Conservation (phyloP, 331 rosid genomes). For the Acacia pycnantha region DNA sequence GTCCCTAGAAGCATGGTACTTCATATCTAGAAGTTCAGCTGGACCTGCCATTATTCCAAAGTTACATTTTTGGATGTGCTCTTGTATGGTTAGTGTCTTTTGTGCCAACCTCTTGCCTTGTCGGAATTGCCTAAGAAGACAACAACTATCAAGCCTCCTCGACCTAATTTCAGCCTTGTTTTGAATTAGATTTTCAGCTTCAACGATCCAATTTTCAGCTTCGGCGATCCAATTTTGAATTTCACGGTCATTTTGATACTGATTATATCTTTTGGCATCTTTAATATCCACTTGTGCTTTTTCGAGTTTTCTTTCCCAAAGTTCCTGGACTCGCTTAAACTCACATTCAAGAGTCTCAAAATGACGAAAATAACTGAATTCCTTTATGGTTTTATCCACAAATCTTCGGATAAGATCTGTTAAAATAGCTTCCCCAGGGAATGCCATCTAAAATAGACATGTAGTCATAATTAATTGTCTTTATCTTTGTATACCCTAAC, state of each 20-base stretch:
- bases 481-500: too few relatives aligned
- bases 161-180: not conserved
- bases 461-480: not conserved
- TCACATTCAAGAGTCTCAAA: not conserved
- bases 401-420: not conserved
- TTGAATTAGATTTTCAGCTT: not conserved
- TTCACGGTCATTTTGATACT: not conserved
- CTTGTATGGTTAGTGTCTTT: accelerated
- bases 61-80: accelerated
- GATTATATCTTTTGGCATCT: not conserved
- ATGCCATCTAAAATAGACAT: not conserved
- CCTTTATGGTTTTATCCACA: not conserved
- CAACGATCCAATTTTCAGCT: not conserved
- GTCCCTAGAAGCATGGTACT: not conserved
- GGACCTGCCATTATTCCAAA: not conserved
- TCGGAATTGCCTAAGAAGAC: not conserved
- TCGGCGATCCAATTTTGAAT: not conserved
- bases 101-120: not conserved
- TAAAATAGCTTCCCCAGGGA: not conserved
- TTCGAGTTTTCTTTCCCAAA: not conserved
- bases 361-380: not conserved
- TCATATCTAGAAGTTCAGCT: not conserved
- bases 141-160: not conserved
- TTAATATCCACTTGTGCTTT: not conserved
- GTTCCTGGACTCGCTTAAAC: not conserved